phyloP scores from a whole-genome alignment of 176 grass and related monocot genomes.

The Themeda triandra region DNA sequence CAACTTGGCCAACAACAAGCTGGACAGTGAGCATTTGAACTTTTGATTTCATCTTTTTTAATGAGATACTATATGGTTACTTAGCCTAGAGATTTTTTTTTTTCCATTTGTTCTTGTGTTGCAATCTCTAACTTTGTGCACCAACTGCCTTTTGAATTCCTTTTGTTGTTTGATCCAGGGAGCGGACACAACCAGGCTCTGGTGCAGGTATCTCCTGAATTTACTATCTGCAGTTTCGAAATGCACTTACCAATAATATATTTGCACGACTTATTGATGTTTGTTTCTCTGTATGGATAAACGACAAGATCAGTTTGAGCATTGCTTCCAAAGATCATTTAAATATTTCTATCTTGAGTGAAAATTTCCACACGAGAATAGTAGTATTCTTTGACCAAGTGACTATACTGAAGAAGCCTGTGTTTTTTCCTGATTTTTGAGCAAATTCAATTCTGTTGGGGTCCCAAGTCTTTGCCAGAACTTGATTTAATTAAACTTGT shows the following conservation, averaged over 20 bases:
- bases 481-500: background rate
- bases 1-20: constrained; percentile 68
- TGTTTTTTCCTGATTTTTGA: background rate
- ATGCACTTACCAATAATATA: background rate
- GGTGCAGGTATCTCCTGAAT: constrained; percentile 51
- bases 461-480: background rate
- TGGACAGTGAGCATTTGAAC: constrained; percentile 67
- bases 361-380: background rate
- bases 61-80: background rate
- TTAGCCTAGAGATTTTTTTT: background rate
- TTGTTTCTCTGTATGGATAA: background rate
- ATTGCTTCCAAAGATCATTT: background rate
- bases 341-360: background rate
- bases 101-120: constrained; percentile 3
- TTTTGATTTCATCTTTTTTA: constrained; percentile 7
- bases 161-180: constrained; percentile 52
- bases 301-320: background rate
- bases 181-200: constrained; percentile 39
- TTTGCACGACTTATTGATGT: background rate
- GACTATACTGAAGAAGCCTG: background rate
- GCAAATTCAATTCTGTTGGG: background rate
- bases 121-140: background rate
- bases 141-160: background rate
- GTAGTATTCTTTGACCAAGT: background rate
- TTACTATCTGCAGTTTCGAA: background rate